phyloP scores from a whole-genome alignment of 306 rosid genomes.

The Cicer cuneatum region DNA sequence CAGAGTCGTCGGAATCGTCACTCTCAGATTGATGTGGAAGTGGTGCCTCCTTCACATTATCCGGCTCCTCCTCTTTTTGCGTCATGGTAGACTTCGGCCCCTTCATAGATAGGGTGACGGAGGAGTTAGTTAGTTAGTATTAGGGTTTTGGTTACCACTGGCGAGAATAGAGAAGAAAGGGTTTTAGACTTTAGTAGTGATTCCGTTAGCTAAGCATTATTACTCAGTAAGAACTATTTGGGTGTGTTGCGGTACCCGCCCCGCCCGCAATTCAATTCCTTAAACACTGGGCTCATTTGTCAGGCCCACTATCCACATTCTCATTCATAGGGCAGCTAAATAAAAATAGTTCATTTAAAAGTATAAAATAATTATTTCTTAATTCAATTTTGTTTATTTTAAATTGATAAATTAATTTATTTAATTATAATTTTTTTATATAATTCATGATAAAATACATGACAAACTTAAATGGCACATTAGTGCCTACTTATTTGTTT shows the following conservation, averaged over 20 bases:
- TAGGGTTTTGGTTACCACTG: slow-evolving; percentile 20
- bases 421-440: too few relatives aligned
- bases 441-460: too few relatives aligned
- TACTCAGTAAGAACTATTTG: too few relatives aligned
- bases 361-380: too few relatives aligned
- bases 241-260: background rate
- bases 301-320: background rate
- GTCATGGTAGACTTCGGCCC: slow-evolving; percentile 6
- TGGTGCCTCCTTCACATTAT: background rate
- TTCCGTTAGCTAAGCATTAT: too few relatives aligned
- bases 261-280: background rate
- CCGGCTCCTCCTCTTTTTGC: slow-evolving; percentile 21
- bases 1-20: slow-evolving; percentile 44
- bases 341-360: too few relatives aligned
- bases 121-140: background rate
- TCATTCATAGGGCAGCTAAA: too few relatives aligned
- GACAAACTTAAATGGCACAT: too few relatives aligned
- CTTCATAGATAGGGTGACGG: background rate
- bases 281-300: background rate
- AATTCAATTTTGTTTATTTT: too few relatives aligned
- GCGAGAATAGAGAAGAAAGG: slow-evolving; percentile 3
- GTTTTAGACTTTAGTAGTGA: slow-evolving; percentile 1
- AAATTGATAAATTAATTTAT: too few relatives aligned
- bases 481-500: too few relatives aligned
- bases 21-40: background rate